Evolutionary conservation across 192 early-diverging fungal genomes (phyloP), one percentile per base, ranked within the genome.

Genomic region (Phycomyces nitens): DNA sequence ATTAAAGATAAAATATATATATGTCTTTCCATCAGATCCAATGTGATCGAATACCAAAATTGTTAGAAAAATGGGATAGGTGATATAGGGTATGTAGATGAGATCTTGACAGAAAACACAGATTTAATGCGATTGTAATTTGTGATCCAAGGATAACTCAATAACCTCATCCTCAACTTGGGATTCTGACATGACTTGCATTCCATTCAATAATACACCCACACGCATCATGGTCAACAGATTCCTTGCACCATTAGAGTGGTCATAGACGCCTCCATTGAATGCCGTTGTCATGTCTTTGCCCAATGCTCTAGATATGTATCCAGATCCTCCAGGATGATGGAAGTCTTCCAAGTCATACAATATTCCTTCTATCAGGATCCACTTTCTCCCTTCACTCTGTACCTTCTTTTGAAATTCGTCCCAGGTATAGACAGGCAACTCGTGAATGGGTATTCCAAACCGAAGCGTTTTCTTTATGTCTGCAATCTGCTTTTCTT

Each of bases 251-350:
- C 90, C 92, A 61, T 93, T 96, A 64, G 87, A 84, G 73, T 97
- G 95, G 68, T 90, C 77, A 74, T 97, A 95, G 12, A 96, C 82
- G 49, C 89, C 92, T 20, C 95, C 94, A 64, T 96, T 92, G 79
- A 96, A 96, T 3, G 89, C 78, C 11, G 77, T 79, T 9, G 94
- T 94, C 68, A 88, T 85, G 66, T 97, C 92, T 70, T 90, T 89
- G 62, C 95, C 95, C 27, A 95, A 77, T 20, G 77, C 83, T 58
- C 80, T 73, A 22, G 80, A 77, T 62, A 96, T 75, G 63, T 89
- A 86, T 18, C 80, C 82, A 42, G 74, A 66, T 59, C 94, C 95
- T 63, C 95, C 95, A 11, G 95, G 95, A 71, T 97, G 95, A 44
- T 93, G 82, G 77, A 97, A 97, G 20, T 83, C 63, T 44, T 79